Percentiles rank a stretch among this genome's conserved stretches.
phyloP scores from a whole-genome alignment of 2,329 filamentous ascomycete species.

The Cephalotrichum gorgonifer region DNA sequence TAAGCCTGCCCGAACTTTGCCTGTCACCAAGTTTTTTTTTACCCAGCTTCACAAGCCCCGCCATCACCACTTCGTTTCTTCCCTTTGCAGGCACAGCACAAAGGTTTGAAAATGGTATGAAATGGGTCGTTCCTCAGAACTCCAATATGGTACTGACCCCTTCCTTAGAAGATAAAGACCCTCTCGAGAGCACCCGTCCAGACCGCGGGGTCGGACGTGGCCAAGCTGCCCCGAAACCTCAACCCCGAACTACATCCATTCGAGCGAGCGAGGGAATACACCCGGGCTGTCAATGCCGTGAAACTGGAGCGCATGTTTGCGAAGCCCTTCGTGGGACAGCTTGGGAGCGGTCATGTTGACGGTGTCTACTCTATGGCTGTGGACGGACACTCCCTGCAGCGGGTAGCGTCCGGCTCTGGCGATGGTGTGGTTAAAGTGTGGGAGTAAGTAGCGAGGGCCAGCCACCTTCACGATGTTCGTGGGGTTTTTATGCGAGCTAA shows the following conservation, averaged over 20 bases:
- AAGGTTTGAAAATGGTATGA: neutral
- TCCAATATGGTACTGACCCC: neutral
- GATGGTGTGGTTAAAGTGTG: conserved; percentile 93
- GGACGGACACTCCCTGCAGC: conserved; percentile 63
- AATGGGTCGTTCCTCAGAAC: neutral
- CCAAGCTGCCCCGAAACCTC: conserved; percentile 59
- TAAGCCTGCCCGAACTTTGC: conserved; percentile 4
- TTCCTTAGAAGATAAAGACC: conserved; percentile 48
- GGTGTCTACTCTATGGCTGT: conserved; percentile 72
- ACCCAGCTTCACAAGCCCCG: neutral
- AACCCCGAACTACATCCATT: conserved; percentile 85
- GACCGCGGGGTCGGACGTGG: conserved; percentile 54
- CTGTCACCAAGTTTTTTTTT: conserved; percentile 4
- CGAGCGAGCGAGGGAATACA: conserved; percentile 71
- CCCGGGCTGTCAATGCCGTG: conserved; percentile 58
- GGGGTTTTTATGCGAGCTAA: neutral
- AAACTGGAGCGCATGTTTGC: conserved; percentile 78
- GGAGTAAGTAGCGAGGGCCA: conserved; percentile 43
- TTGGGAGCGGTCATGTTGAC: conserved; percentile 86
- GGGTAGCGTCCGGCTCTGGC: conserved; percentile 74
- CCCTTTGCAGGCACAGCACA: neutral
- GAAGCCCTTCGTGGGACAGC: conserved; percentile 65
- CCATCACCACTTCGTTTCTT: neutral
- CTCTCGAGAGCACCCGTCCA: conserved; percentile 58
- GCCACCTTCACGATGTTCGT: neutral